These are phyloP conservation scores for Gaertneriomyces semiglobifer DNA, from an alignment of 192 early-diverging fungal species.

Conservation along the genomic window DNA sequence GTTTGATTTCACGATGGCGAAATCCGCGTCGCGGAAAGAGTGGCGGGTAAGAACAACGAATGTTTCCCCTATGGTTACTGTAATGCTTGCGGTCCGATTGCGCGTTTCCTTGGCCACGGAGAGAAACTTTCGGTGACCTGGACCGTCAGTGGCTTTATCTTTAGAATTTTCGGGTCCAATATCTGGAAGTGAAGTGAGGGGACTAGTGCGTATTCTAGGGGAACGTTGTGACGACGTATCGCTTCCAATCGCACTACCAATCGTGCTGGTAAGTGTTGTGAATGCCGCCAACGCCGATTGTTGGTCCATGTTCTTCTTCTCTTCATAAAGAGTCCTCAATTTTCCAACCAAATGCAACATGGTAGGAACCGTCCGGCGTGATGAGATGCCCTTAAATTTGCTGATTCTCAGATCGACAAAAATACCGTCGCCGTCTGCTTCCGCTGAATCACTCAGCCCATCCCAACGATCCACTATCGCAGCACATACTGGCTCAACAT, in stretches of 20 bases:
- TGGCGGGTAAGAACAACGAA: slow-evolving; percentile 37
- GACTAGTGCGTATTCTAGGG: neutral
- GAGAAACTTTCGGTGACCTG: slow-evolving; percentile 6
- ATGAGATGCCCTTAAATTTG: slow-evolving; percentile 44
- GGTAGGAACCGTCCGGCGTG: slow-evolving; percentile 56
- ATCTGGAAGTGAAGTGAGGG: neutral
- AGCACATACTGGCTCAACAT: slow-evolving; percentile 47
- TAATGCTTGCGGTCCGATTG: slow-evolving; percentile 8
- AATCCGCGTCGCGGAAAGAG: slow-evolving; percentile 51
- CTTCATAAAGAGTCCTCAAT: slow-evolving; percentile 50
- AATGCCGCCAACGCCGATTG: neutral
- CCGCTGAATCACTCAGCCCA: slow-evolving; percentile 3
- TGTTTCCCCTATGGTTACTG: slow-evolving; percentile 23
- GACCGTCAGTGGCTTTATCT: neutral
- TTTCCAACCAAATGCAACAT: slow-evolving; percentile 49
- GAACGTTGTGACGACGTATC: neutral
- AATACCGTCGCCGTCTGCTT: neutral
- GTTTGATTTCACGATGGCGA: slow-evolving; percentile 37
- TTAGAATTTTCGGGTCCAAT: neutral
- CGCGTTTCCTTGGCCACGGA: neutral
- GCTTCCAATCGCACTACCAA: neutral
- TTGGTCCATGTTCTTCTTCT: slow-evolving; percentile 44
- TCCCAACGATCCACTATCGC: slow-evolving; percentile 9
- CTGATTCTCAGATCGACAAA: slow-evolving; percentile 28
- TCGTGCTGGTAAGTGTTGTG: neutral